Conservation (phyloP, 1,284 basidiomycete genomes). For the Cutaneotrichosporon dermatis region DNA sequence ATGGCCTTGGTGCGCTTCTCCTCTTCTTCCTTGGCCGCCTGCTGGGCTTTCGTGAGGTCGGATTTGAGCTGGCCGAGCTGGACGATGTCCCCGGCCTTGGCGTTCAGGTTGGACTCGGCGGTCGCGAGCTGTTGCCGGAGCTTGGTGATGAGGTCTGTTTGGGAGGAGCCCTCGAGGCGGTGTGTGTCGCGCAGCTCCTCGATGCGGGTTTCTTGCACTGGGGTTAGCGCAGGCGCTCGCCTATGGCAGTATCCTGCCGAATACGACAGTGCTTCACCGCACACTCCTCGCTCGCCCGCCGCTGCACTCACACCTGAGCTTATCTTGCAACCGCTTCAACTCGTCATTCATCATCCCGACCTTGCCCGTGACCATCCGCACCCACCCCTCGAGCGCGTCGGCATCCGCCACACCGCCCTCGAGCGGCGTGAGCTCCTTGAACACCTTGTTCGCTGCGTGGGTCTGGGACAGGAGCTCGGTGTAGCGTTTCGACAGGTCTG, state of each 20-base stretch:
- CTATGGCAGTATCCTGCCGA: too few relatives aligned
- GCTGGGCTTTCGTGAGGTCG: constrained; percentile 62
- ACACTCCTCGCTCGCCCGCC: too few relatives aligned
- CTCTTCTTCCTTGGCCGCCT: constrained; percentile 77
- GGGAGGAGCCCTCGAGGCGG: constrained; percentile 68
- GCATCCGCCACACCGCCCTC: constrained; percentile 57
- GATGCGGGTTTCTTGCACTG: constrained; percentile 76
- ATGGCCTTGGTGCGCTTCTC: constrained; percentile 93
- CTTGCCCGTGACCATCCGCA: constrained; percentile 64
- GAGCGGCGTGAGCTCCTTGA: constrained; percentile 70
- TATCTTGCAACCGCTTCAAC: constrained; percentile 64
- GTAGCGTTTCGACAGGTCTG: constrained; percentile 37
- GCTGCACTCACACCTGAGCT: constrained; percentile 49
- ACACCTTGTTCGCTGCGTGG: constrained; percentile 60
- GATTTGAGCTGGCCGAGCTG: constrained; percentile 58
- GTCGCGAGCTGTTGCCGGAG: constrained; percentile 65
- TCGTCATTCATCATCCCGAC: constrained; percentile 62
- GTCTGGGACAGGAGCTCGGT: constrained; percentile 30
- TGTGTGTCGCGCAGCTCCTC: constrained; percentile 80
- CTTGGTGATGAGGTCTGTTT: constrained; percentile 65
- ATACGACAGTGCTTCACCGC: too few relatives aligned
- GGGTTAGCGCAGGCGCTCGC: constrained; percentile 10
- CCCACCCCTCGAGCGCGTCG: constrained; percentile 66
- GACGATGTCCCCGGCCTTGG: constrained; percentile 52
- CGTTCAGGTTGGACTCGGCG: constrained; percentile 58